Evolutionary conservation across 306 rosid genomes (phyloP).

Genomic region (Begonia loranthoides): DNA sequence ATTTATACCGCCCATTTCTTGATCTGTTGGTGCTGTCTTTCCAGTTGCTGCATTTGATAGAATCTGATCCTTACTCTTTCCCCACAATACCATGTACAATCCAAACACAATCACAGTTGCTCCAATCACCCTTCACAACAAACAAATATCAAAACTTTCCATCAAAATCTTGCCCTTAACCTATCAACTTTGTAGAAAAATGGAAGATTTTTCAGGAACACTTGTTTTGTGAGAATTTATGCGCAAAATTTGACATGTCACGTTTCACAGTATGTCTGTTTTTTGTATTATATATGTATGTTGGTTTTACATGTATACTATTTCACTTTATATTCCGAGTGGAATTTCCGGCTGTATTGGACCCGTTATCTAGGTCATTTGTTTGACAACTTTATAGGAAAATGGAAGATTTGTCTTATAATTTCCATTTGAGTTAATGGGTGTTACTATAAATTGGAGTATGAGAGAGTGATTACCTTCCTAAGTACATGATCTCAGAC

Average conservation of each 20-base stretch:
- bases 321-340: too few relatives aligned
- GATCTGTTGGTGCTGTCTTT: slow-evolving; percentile 4
- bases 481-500: slow-evolving; percentile 24
- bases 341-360: too few relatives aligned
- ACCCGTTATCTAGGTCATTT: too few relatives aligned
- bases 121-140: slow-evolving; percentile 25
- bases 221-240: neutral
- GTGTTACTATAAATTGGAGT: neutral
- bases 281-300: too few relatives aligned
- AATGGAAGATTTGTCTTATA: neutral
- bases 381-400: too few relatives aligned
- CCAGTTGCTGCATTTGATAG: slow-evolving; percentile 1
- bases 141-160: neutral
- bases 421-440: neutral
- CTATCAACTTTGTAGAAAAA: too few relatives aligned
- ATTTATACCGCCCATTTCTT: slow-evolving; percentile 2
- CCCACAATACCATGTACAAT: slow-evolving; percentile 40
- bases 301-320: too few relatives aligned
- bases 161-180: neutral
- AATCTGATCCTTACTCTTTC: slow-evolving; percentile 26
- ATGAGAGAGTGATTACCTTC: slow-evolving; percentile 22
- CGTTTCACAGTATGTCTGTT: too few relatives aligned
- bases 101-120: slow-evolving; percentile 30
- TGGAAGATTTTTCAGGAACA: too few relatives aligned
- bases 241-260: neutral